Evolutionary conservation across 345 rosid genomes (phyloP), one percentile per base, ranked within the genome.

Genomic region (Trapa incisa): DNA sequence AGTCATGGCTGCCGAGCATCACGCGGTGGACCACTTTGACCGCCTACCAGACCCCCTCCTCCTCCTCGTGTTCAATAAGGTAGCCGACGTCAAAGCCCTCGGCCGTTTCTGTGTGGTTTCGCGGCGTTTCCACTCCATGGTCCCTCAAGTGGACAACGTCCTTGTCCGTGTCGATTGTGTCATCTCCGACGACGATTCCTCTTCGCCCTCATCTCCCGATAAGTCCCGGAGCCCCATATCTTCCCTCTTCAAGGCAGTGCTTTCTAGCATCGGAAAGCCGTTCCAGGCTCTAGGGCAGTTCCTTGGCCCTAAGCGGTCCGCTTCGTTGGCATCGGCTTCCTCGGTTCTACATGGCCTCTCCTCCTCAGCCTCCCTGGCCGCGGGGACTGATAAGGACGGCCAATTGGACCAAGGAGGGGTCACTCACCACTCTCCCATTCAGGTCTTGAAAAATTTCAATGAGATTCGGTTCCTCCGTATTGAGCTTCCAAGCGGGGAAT

Each of bases 351-450:
- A 32, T 22, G 12, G 54, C 54, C 47, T 65, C 54, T 67, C 71
- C 15, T 52, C 67, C 10, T 69, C 48, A 45, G 48, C 35, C n/a
- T 73, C 69, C 36, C 68, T 70, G 39, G 3, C 82, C 4, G 86
- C 78, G 11, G 91, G 82, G 36, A 75, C 62, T 48, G 80, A 72
- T 2, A 85, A 81, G 12, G 88, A 76, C 14, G 84, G 83, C 2
- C 97, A 88, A 67, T 75, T 73, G 68, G 98, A 92, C 64, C 93
- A 80, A 69, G 89, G 80, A 0, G 90, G 92, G 5, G 93, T 94
- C 13, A 91, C 96, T 37, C 99, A 94, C 72, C 99, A 89, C 72
- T 94, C 99, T 0, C 99, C 99, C 0, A 84, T 91, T 0, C 99
- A 91, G 79, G 97, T 95, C 17, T 75, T 95, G 64, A 84, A 79